Conservation (phyloP, 129 eudicot genomes). For the Arctium minus region DNA sequence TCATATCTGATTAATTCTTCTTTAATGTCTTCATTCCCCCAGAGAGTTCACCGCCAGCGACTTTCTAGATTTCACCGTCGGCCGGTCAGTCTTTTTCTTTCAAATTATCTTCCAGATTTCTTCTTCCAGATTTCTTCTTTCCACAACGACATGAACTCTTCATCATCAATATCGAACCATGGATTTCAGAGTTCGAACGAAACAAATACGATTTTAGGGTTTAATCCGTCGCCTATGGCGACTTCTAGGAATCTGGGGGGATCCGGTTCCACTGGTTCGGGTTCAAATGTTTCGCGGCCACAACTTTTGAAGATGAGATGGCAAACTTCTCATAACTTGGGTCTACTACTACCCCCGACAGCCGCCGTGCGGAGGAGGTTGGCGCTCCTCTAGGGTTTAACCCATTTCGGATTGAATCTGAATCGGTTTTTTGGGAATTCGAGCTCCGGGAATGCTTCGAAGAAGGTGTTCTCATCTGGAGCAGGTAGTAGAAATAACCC, state of each 20-base stretch:
- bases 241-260: slow-evolving; percentile 18
- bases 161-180: too few species aligned
- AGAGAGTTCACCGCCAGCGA: slow-evolving; percentile 5
- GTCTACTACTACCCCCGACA: slow-evolving; percentile 13
- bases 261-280: neutral
- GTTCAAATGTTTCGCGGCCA: slow-evolving; percentile 36
- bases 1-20: too few species aligned
- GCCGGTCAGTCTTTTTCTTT: slow-evolving; percentile 2
- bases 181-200: too few species aligned
- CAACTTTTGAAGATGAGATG: slow-evolving; percentile 50
- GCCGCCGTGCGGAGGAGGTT: neutral
- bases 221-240: neutral
- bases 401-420: slow-evolving; percentile 22
- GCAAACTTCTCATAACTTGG: slow-evolving; percentile 32
- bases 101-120: neutral
- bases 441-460: neutral
- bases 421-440: slow-evolving; percentile 6
- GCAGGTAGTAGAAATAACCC: too few species aligned
- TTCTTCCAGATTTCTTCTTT: neutral
- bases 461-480: slow-evolving; percentile 27
- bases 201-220: too few species aligned
- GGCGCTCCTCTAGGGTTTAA: slow-evolving; percentile 37
- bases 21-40: too few species aligned
- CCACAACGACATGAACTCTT: too few species aligned
- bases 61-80: neutral